These are phyloP conservation scores for Stachybotrys chartarum DNA, from an alignment of 2,329 filamentous ascomycete species.

Conservation along the genomic window DNA sequence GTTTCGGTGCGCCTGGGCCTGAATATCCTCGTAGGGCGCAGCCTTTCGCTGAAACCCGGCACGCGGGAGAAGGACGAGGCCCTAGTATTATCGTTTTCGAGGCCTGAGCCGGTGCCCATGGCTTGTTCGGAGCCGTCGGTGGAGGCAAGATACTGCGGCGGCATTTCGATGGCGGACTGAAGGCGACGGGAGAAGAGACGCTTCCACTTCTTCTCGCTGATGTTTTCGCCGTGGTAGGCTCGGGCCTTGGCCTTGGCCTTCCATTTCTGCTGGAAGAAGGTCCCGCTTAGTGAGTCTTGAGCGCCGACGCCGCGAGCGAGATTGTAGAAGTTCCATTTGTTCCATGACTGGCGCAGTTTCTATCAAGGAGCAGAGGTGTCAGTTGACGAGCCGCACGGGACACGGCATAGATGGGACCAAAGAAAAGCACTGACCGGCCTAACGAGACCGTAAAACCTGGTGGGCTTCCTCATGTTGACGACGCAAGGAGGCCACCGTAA, in stretches of 20 bases:
- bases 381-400: conserved; percentile 10
- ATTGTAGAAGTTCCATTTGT: conserved; percentile 95
- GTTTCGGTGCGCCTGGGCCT: conserved; percentile 14
- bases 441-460: conserved; percentile 59
- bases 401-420: neutral
- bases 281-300: conserved; percentile 24
- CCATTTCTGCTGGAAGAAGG: conserved; percentile 99
- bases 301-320: conserved; percentile 38
- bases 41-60: conserved; percentile 11
- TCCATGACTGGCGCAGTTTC: conserved; percentile 96
- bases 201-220: conserved; percentile 88
- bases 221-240: conserved; percentile 90
- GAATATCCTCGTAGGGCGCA: conserved; percentile 1
- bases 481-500: conserved; percentile 7
- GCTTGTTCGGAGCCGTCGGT: conserved; percentile 80
- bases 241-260: conserved; percentile 74
- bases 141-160: conserved; percentile 68
- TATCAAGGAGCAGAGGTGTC: conserved; percentile 26
- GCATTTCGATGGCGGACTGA: conserved; percentile 78
- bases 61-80: conserved; percentile 26
- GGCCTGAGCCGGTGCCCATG: conserved; percentile 73
- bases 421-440: conserved; percentile 45
- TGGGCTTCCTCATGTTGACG: conserved; percentile 46
- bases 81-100: conserved; percentile 24
- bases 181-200: conserved; percentile 83